These are phyloP conservation scores for Lippia alba DNA, from an alignment of 305 asterid species.

Conservation along the genomic window DNA sequence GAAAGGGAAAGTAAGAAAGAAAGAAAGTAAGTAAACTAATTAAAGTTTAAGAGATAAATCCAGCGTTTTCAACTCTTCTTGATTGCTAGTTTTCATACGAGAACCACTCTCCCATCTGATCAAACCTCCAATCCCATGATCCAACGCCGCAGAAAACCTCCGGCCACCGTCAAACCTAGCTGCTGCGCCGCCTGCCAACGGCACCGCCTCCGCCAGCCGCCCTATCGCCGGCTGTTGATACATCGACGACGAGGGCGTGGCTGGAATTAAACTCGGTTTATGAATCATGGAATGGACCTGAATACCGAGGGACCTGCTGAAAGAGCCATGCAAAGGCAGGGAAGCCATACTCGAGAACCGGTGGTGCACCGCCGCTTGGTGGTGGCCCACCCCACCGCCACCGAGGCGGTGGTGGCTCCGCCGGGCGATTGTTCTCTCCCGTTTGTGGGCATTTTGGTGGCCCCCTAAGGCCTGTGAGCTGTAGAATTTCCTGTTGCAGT, in stretches of 20 bases:
- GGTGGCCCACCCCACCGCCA: constrained; percentile 11
- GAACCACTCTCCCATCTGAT: constrained; percentile 49
- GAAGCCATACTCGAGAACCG: constrained; percentile 55
- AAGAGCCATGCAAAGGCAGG: constrained; percentile 68
- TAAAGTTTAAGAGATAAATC: constrained; percentile 79
- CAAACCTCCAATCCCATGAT: constrained; percentile 39
- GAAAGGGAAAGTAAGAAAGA: not conserved
- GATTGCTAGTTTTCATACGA: constrained; percentile 35
- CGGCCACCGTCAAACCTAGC: constrained; percentile 50
- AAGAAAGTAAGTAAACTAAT: not conserved
- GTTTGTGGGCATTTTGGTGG: constrained; percentile 85
- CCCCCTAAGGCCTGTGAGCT: constrained; percentile 89
- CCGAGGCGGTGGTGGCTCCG: constrained; percentile 40
- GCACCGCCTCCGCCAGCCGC: constrained; percentile 42
- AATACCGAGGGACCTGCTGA: constrained; percentile 64
- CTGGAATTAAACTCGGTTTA: constrained; percentile 41
- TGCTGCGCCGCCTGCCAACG: constrained; percentile 48
- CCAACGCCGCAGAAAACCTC: constrained; percentile 47
- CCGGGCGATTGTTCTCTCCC: constrained; percentile 66
- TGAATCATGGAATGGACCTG: constrained; percentile 76
- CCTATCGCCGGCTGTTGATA: constrained; percentile 59
- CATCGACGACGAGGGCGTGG: constrained; percentile 28
- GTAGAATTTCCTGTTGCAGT: constrained; percentile 71
- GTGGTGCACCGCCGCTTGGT: constrained; percentile 18
- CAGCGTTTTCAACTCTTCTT: constrained; percentile 56